phyloP scores from a whole-genome alignment of 306 rosid genomes.

The Cucurbita ficifolia region DNA sequence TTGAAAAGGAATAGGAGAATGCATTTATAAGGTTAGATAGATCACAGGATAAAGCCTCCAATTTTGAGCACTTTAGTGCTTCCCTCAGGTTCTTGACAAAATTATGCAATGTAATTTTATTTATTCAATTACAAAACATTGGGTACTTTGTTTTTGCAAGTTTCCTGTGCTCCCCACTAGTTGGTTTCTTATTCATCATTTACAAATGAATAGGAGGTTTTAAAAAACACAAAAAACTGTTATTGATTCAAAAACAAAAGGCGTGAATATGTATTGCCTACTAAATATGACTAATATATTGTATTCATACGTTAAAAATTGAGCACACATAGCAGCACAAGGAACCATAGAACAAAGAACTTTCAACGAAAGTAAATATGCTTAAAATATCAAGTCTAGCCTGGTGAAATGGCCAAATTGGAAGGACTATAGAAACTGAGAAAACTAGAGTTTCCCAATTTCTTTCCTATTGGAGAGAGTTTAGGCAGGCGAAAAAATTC shows the following conservation, averaged over 20 bases:
- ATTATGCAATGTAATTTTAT: background rate
- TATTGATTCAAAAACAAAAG: background rate
- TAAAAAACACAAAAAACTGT: background rate
- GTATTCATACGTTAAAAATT: background rate
- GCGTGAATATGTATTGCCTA: background rate
- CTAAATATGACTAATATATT: background rate
- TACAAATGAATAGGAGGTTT: background rate
- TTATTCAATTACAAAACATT: background rate
- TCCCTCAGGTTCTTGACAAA: background rate
- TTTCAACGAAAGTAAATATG: background rate
- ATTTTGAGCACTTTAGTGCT: background rate
- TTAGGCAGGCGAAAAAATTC: background rate
- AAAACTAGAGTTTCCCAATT: background rate
- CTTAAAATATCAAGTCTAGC: background rate
- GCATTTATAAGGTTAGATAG: background rate
- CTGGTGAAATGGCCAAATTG: background rate
- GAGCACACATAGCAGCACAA: background rate
- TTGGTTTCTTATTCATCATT: background rate
- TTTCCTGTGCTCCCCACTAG: background rate
- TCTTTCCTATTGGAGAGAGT: background rate
- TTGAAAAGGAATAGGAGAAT: too few relatives aligned
- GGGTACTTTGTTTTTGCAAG: background rate
- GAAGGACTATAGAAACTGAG: background rate
- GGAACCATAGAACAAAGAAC: background rate
- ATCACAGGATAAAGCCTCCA: background rate